Evolutionary conservation across 140 eudicot genomes (phyloP), one percentile per base, ranked within the genome.

Genomic region (Ambrosia hybrid): DNA sequence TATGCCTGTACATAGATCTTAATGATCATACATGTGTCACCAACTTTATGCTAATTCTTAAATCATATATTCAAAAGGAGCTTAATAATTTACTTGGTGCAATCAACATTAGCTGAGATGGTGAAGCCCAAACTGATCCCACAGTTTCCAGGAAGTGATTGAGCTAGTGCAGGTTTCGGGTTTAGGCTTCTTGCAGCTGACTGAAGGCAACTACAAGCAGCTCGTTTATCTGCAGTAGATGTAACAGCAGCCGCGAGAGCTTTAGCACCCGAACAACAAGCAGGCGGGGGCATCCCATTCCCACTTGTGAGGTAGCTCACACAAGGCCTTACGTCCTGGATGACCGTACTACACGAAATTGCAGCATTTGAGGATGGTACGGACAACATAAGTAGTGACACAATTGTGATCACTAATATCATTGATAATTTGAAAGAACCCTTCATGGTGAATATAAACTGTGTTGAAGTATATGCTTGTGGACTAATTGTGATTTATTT

Each of bases 81-180:
- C 56, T 30, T n/a, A 78, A 78, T 14, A 65, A 48, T 33, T 73
- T 87, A 90, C 97, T 82, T 87, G 84, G 95, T 46, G 79, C 97
- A 90, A 52, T 90, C 95, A n/a, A 85, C 89, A 57, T 8, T 82
- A 9, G 97, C 72, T n/a, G 91, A 85, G 69, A 90, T 78, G 51
- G 84, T 53, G 67, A 59, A 85, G 0, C 89, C 82, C 87, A 90
- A 71, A 37, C 39, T 74, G 80, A 90, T 84, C 36, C 87, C 85
- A 73, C 97, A 90, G 1, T 80, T 85, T 55, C 81, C 79, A 0
- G 97, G 97, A 55, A 90, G 97, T 37, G 90, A 75, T 78, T 83
- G 69, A 5, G 88, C 97, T 13, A 88, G 61, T 13, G 2, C 64
- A 0, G 78, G 76, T 36, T 90, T 84, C 0, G 80, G 57, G 36